Evolutionary conservation across 805 yeast genomes (phyloP), one percentile per base, ranked within the genome.

Genomic region (Groenewaldozyma tartarivorans): DNA sequence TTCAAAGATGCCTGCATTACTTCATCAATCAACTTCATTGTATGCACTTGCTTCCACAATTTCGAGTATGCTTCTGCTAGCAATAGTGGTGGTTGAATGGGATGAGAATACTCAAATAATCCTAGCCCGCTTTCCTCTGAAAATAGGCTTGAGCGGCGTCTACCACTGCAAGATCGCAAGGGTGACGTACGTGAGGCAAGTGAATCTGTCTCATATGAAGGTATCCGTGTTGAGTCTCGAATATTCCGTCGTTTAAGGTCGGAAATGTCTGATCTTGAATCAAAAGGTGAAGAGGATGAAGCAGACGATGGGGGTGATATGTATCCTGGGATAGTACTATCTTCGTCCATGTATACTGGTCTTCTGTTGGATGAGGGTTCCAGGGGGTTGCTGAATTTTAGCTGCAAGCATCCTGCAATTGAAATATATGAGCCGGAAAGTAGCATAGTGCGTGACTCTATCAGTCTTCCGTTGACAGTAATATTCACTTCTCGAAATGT

Each of bases 371-470:
- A 24, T 24, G 11, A 7, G 13, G 29, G 11, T 20, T 45, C 48
- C 19, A 24, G 35, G 18, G 48, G 48, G 20, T 45, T 35, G 22
- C 50, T 55, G 29, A 53, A 55, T 16, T 58, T 38, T 9, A 24
- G 13, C 7, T 24, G 29, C 11, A 24, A 24, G 11, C 13, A 13
- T 24, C 13, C 29, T 9, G 11, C 29, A 13, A 24, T 9, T 9
- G 29, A 24, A 13, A 24, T 24, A 9, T 7, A 9, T 7, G 11
- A 9, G 29, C 29, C 29, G 13, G 29, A 9, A 24, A 24, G 13
- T 9, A 24, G 29, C 7, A 24, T 7, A 4, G 45, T 32, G 5
- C n/a, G 15, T 7, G 15, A 15, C 11, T 13, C 13, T 7, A 13
- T 24, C 7, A 24, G 29, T 9, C 29, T 9, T 24, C 29, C 29